Evolutionary conservation across 2,329 filamentous ascomycete genomes (phyloP).

Genomic region (Diaporthe velutina): DNA sequence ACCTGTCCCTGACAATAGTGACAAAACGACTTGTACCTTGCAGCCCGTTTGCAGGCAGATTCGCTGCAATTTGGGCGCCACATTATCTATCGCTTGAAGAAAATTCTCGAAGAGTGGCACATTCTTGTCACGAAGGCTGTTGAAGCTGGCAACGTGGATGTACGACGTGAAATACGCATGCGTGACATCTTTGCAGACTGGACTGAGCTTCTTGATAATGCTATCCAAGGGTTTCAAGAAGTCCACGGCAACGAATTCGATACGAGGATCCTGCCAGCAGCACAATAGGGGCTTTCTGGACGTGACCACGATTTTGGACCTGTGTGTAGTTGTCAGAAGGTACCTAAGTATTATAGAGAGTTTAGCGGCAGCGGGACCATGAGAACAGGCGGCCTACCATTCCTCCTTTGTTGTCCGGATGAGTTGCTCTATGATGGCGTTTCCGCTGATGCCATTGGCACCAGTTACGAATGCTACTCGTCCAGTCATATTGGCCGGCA

Average conservation of each 20-base stretch:
- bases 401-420: not conserved
- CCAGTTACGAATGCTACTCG: not conserved
- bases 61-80: constrained; percentile 27
- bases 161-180: constrained; percentile 38
- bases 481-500: not conserved
- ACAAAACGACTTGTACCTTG: constrained; percentile 21
- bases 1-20: not conserved
- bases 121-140: constrained; percentile 31
- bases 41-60: constrained; percentile 34
- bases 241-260: constrained; percentile 34
- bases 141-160: constrained; percentile 32
- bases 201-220: constrained; percentile 19
- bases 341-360: too few relatives aligned
- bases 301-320: constrained; percentile 1
- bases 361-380: too few relatives aligned
- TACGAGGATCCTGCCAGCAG: constrained; percentile 34
- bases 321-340: not conserved
- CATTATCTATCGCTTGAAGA: constrained; percentile 25
- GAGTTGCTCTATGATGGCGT: not conserved
- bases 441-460: not conserved
- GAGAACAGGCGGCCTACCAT: not conserved
- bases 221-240: constrained; percentile 37
- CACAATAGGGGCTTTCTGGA: not conserved
- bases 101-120: constrained; percentile 37
- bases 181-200: constrained; percentile 33